These are phyloP conservation scores for Trichoderma koningii DNA, from an alignment of 2,329 filamentous ascomycete species.

Conservation along the genomic window DNA sequence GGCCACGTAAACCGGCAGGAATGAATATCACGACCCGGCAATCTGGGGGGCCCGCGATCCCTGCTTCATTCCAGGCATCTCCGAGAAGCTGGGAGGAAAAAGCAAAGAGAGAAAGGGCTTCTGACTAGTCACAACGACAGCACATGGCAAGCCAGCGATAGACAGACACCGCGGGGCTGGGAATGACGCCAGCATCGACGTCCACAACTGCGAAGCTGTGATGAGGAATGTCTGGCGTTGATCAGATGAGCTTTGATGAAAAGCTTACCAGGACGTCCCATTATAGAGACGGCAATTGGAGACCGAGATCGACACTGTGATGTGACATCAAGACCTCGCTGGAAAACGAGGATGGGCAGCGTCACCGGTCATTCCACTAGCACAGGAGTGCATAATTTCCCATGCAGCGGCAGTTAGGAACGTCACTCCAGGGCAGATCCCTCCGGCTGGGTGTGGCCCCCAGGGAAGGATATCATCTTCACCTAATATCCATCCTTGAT, in stretches of 20 bases:
- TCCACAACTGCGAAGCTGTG: neutral
- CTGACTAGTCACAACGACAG: neutral
- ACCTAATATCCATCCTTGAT: neutral
- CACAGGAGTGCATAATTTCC: conserved; percentile 12
- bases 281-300: neutral
- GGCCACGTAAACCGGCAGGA: conserved; percentile 9
- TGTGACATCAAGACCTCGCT: neutral
- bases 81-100: conserved; percentile 4
- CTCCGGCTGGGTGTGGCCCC: neutral
- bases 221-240: conserved; percentile 6
- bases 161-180: conserved; percentile 13
- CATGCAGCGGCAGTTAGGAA: conserved; percentile 9
- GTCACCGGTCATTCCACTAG: neutral
- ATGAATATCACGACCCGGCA: neutral
- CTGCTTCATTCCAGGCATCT: conserved; percentile 13
- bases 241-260: conserved; percentile 5
- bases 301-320: neutral
- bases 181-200: conserved; percentile 11
- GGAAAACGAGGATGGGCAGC: neutral
- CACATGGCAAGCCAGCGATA: neutral
- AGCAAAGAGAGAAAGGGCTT: neutral
- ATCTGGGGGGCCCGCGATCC: neutral
- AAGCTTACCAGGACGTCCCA: neutral
- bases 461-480: neutral
- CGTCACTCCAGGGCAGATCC: conserved; percentile 1